Evolutionary conservation across 1,284 basidiomycete genomes (phyloP), one percentile per base, ranked within the genome.

Genomic region (Calocybe gambosa): DNA sequence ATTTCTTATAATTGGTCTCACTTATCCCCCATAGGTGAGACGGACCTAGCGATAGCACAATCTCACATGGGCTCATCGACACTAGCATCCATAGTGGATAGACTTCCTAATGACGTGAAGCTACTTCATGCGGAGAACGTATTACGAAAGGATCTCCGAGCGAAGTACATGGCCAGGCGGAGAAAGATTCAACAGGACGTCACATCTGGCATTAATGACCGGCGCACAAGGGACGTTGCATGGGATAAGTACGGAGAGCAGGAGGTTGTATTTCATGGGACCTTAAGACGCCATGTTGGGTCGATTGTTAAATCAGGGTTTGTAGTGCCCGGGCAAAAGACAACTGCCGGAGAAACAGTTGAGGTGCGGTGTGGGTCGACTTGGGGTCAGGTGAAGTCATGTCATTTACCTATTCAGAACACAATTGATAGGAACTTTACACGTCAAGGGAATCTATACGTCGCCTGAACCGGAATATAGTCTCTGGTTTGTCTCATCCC

Each of bases 301-400:
- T 50, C 49, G 5, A 50, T 50, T 16, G 48, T 50, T 16, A 38
- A 28, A 33, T 42, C 40, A 26, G 48, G 48, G 13, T 50, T 50
- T 35, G 28, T 50, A 29, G 48, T 50, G 2, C 48, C 44, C 16
- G 48, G 48, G 7, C 23, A 39, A 21, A 46, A 40, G 23, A 46
- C 48, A 12, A 21, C n/a, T 5, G 21, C 37, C 13, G 48, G 48
- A 5, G 36, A 42, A 39, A 6, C 5, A 10, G 41, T 50, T 2
- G 40, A 5, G 6, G 36, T 50, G 18, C 39, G 48, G 12, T 46
- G 48, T 33, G 48, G 48, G 3, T 39, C 43, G 12, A 50, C 48
- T 20, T 50, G 48, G 48, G 48, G 48, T 26, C 41, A 16, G 43
- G 47, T 45, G 26, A 31, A 12, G 7, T 31, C 13, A 12, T 31